Conservation (phyloP, 78 protist species). For the Guillardia theta region DNA sequence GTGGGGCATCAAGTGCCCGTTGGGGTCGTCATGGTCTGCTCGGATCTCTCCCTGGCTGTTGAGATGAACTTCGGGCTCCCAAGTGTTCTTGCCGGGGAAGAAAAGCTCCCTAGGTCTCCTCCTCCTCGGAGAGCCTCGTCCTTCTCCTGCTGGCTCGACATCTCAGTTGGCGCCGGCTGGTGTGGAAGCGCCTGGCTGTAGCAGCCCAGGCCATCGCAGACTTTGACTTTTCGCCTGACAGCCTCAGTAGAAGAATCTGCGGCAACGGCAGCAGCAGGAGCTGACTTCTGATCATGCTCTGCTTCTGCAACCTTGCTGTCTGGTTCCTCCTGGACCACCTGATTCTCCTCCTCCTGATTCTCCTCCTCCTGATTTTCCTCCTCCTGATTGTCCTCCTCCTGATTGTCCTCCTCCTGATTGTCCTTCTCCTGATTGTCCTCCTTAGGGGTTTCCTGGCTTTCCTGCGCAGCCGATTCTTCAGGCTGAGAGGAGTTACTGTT, state of each 20-base stretch:
- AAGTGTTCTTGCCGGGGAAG: not conserved
- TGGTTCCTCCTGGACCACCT: not conserved
- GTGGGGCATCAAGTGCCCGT: not conserved
- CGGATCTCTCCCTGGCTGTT: constrained; percentile 4
- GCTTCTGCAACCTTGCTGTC: not conserved
- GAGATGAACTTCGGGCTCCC: not conserved
- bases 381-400: not conserved
- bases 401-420: not conserved
- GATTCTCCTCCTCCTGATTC: not conserved
- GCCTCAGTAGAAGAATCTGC: too few species aligned
- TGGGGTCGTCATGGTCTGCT: not conserved
- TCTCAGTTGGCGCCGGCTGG: too few species aligned
- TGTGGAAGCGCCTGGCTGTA: too few species aligned
- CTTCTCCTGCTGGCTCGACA: too few species aligned
- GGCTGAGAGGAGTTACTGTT: too few species aligned
- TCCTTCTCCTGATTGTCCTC: not conserved
- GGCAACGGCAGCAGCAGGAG: too few species aligned
- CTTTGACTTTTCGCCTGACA: too few species aligned
- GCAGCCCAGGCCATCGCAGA: too few species aligned
- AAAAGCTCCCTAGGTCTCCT: not conserved
- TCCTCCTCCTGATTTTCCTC: not conserved
- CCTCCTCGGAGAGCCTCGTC: too few species aligned
- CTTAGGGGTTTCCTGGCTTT: not conserved
- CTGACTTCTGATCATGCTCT: too few species aligned
- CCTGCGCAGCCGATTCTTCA: too few species aligned